Base-by-base conservation (phyloP, 106 monocot genomes). In the Narthecium ossifragum region DNA sequence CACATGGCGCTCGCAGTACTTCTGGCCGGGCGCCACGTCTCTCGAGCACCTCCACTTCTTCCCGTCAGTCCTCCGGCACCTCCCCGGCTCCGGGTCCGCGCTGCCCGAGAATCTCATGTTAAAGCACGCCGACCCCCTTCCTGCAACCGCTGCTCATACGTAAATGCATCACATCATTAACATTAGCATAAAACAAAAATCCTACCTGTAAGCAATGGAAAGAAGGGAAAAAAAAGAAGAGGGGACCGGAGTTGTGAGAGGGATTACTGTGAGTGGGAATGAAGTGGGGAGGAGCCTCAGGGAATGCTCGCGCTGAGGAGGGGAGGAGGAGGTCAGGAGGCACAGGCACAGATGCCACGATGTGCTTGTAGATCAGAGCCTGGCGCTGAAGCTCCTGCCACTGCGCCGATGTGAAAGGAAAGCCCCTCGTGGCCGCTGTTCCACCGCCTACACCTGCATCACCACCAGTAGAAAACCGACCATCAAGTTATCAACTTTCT, bases 41-140 rank as follows among this genome's bases (percentile, higher is more conserved):
- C 67, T 76, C 30, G 85, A 69, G 40, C 85, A 85, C 63, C 85
- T 65, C 85, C 85, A 85, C 58, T 85, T 85, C 79, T 85, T 85
- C 26, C 85, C 85, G 57, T 85, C 85, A 26, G 85, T 80, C 57
- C 85, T 71, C 69, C 85, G 68, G 70, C 85, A 85, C 46, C 85
- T 55, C 22, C 85, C 80, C 10, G 85, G 80, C 62, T 85, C 85
- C 20, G 62, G 76, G 21, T 85, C 79, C 11, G 40, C 34, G 27
- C 55, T 32, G 28, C 2, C 22, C 1, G 56, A 18, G 26, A 57
- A 52, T 27, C 56, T 39, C 8, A 60, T 36, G 34, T 60, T 63
- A 21, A 57, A 63, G 22, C 31, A 67, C 20, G 54, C 57, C 30
- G 17, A 57, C 0, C 69, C 61, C 26, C 39, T 48, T 43, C 57